Evolutionary conservation across 2,329 filamentous ascomycete species (phyloP).

Genomic region (Pestalotiopsis sp.): DNA sequence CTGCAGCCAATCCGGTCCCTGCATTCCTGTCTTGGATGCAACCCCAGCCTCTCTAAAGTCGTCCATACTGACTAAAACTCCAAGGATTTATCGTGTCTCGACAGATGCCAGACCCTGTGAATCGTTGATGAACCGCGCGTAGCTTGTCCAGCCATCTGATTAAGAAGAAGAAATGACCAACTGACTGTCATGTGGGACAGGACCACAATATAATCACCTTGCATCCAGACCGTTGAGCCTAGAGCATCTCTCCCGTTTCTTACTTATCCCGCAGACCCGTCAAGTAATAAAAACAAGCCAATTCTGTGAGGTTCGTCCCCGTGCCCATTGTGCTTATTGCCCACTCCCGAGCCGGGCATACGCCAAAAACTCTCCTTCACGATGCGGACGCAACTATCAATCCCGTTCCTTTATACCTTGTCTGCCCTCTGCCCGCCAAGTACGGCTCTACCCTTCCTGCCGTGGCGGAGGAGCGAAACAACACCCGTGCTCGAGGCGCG

Average conservation of each 20-base stretch:
- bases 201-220: conserved; percentile 8
- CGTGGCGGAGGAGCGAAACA: conserved; percentile 15
- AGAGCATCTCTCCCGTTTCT: background rate
- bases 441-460: conserved; percentile 31
- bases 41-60: background rate
- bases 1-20: conserved; percentile 2
- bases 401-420: conserved; percentile 28
- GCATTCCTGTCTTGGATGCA: background rate
- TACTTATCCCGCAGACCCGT: conserved; percentile 11
- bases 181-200: background rate
- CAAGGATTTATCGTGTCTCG: background rate
- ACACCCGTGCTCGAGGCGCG: conserved; percentile 27
- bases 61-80: background rate
- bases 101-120: background rate
- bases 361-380: conserved; percentile 20
- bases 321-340: background rate
- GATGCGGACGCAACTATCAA: conserved; percentile 32
- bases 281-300: background rate
- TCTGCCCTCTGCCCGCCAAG: conserved; percentile 23
- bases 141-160: conserved; percentile 11
- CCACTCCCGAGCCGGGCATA: background rate
- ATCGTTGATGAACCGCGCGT: background rate
- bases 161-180: background rate
- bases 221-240: background rate
- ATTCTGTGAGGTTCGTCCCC: background rate